Evolutionary conservation across 495 filamentous ascomycete genomes (phyloP).

Genomic region (Lasiosphaeriaceae sp.): DNA sequence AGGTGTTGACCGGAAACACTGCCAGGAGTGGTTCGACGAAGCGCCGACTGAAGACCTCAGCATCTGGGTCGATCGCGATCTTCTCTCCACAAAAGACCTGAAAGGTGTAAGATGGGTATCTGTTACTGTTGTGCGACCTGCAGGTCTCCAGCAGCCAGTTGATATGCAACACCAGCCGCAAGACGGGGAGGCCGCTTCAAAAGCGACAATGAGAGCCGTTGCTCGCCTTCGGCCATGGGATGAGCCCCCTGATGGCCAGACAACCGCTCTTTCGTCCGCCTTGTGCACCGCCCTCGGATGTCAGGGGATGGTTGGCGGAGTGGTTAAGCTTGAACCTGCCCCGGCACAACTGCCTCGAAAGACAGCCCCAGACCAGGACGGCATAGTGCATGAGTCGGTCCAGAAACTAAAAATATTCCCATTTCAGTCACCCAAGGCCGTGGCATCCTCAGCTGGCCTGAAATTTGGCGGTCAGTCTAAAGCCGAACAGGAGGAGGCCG

Average conservation of each 20-base stretch:
- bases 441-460: conserved; percentile 55
- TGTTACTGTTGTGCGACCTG: conserved; percentile 76
- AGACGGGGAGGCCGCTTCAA: conserved; percentile 54
- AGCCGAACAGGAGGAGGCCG: conserved; percentile 65
- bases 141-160: conserved; percentile 66
- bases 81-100: conserved; percentile 63
- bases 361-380: conserved; percentile 21
- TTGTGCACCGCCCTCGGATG: conserved; percentile 69
- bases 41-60: conserved; percentile 58
- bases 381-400: conserved; percentile 24
- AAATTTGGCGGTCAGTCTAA: conserved; percentile 88
- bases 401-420: conserved; percentile 72
- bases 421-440: conserved; percentile 55
- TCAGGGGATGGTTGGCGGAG: conserved; percentile 75
- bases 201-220: conserved; percentile 65
- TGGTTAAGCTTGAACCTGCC: conserved; percentile 74
- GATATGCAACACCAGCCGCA: conserved; percentile 70
- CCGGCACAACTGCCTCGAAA: conserved; percentile 31
- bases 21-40: conserved; percentile 70
- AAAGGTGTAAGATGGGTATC: conserved; percentile 68
- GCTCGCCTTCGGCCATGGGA: conserved; percentile 76
- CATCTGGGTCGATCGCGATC: conserved; percentile 79
- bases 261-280: conserved; percentile 69
- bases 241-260: conserved; percentile 76
- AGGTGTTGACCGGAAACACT: conserved; percentile 64